phyloP scores from a whole-genome alignment of 2,329 filamentous ascomycete species.

The Escovopsis sp. region DNA sequence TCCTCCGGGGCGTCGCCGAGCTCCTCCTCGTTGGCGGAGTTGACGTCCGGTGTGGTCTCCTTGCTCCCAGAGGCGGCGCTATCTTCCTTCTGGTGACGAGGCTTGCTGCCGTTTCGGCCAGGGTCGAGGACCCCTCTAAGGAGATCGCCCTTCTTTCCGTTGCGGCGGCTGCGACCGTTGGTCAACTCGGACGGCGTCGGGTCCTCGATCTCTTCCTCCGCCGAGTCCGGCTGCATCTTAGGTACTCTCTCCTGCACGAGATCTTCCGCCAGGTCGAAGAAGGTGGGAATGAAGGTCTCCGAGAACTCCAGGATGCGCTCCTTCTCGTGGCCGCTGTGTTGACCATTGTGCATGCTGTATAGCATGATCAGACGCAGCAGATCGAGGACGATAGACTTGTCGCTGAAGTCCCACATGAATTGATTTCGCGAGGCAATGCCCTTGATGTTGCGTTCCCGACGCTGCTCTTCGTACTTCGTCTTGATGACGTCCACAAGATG shows the following conservation, averaged over 20 bases:
- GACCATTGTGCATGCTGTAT: slow-evolving; percentile 51
- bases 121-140: slow-evolving; percentile 77
- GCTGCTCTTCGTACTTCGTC: slow-evolving; percentile 82
- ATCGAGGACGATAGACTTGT: slow-evolving; percentile 51
- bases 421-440: slow-evolving; percentile 52
- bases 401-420: slow-evolving; percentile 58
- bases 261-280: slow-evolving; percentile 62
- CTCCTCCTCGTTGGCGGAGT: slow-evolving; percentile 65
- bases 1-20: slow-evolving; percentile 47
- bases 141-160: slow-evolving; percentile 64
- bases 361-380: slow-evolving; percentile 47
- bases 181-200: slow-evolving; percentile 54
- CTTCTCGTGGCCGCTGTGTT: slow-evolving; percentile 58
- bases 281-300: slow-evolving; percentile 57
- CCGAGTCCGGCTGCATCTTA: slow-evolving; percentile 53
- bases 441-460: slow-evolving; percentile 51
- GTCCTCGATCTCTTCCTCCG: slow-evolving; percentile 66
- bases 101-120: slow-evolving; percentile 52
- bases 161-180: slow-evolving; percentile 52
- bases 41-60: slow-evolving; percentile 73
- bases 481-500: slow-evolving; percentile 82
- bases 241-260: slow-evolving; percentile 50
- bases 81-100: slow-evolving; percentile 61
- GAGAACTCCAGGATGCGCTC: slow-evolving; percentile 61
- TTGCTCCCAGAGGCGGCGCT: slow-evolving; percentile 68